These are phyloP conservation scores for Mucor racemosus DNA, from an alignment of 371 early-diverging fungal species.

Conservation along the genomic window DNA sequence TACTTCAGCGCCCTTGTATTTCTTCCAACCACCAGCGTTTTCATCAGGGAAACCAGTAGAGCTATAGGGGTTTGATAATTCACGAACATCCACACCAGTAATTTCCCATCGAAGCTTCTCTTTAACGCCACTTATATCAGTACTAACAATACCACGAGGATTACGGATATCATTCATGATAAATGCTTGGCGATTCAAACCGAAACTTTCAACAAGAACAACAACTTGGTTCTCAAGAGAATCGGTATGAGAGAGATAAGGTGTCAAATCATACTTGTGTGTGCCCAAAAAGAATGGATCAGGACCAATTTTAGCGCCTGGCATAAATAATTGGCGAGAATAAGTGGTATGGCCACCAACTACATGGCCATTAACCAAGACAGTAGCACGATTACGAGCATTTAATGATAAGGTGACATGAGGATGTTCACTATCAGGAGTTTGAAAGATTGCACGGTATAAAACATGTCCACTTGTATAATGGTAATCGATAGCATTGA, in stretches of 20 bases:
- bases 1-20: slow-evolving; percentile 19
- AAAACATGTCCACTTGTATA: slow-evolving; percentile 73
- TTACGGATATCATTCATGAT: slow-evolving; percentile 80
- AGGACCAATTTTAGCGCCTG: slow-evolving; percentile 79
- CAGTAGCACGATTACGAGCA: slow-evolving; percentile 72
- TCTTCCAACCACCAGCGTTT: slow-evolving; percentile 27
- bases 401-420: slow-evolving; percentile 60
- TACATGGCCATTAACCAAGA: slow-evolving; percentile 69
- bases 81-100: slow-evolving; percentile 79
- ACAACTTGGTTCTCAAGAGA: slow-evolving; percentile 61
- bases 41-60: slow-evolving; percentile 84
- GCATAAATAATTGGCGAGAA: slow-evolving; percentile 59
- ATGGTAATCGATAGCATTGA: slow-evolving; percentile 60
- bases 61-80: slow-evolving; percentile 57
- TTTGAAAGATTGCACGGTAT: slow-evolving; percentile 52
- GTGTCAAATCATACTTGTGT: slow-evolving; percentile 50
- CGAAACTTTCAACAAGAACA: slow-evolving; percentile 79
- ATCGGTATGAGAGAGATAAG: slow-evolving; percentile 28
- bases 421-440: slow-evolving; percentile 24
- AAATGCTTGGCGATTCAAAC: slow-evolving; percentile 74
- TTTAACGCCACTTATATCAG: slow-evolving; percentile 52
- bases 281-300: slow-evolving; percentile 66
- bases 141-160: slow-evolving; percentile 75
- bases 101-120: slow-evolving; percentile 61
- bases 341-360: slow-evolving; percentile 84